phyloP scores from a whole-genome alignment of 257 asterid species.

The Jacaranda mimosifolia region DNA sequence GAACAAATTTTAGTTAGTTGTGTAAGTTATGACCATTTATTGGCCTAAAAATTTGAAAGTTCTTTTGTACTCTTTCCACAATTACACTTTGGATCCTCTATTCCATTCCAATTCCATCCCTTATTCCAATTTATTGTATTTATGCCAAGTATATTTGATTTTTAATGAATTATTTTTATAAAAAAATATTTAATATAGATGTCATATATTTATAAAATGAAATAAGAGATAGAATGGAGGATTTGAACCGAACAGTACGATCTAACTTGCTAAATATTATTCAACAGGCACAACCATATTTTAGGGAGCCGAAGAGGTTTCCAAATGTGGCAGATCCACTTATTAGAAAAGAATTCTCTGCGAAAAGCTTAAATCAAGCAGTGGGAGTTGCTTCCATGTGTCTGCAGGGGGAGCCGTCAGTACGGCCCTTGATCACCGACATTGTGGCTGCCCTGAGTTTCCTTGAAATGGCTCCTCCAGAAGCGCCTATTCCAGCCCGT shows the following conservation, averaged over 20 bases:
- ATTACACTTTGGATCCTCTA: too few species aligned
- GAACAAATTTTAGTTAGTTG: conserved; percentile 79
- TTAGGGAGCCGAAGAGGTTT: conserved; percentile 72
- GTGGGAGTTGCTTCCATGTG: conserved; percentile 94
- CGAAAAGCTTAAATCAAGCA: conserved; percentile 74
- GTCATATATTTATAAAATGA: too few species aligned
- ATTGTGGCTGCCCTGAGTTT: conserved; percentile 70
- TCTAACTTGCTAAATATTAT: conserved; percentile 28
- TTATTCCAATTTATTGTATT: too few species aligned
- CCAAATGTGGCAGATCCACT: conserved; percentile 85
- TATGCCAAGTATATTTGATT: too few species aligned
- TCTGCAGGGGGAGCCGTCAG: conserved; percentile 80
- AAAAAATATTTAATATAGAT: too few species aligned
- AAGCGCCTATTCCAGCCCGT: conserved; percentile 46
- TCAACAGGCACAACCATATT: conserved; percentile 69
- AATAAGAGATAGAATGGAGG: too few species aligned
- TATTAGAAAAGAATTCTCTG: conserved; percentile 56
- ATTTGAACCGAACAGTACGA: too few species aligned
- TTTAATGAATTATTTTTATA: too few species aligned
- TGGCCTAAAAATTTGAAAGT: background rate
- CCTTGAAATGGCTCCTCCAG: conserved; percentile 60
- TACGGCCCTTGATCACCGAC: conserved; percentile 80
- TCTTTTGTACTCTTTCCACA: background rate
- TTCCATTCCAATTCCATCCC: too few species aligned
- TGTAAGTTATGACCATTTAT: conserved; percentile 52